Conservation (phyloP, 129 eudicot species). For the Flaveria robusta region DNA sequence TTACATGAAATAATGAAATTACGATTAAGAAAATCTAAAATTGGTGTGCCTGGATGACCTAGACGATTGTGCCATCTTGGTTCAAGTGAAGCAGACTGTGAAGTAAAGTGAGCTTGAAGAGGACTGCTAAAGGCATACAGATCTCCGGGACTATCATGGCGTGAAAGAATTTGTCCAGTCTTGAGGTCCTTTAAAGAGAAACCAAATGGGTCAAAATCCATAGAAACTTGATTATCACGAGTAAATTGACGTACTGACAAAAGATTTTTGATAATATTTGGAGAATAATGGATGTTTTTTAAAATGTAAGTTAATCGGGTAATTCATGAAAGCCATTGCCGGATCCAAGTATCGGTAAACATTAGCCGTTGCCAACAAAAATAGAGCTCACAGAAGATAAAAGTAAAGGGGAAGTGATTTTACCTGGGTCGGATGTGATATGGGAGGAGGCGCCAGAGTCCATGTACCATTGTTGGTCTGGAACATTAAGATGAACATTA, state of each 20-base stretch:
- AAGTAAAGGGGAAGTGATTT: neutral
- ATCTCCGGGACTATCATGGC: neutral
- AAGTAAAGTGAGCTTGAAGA: neutral
- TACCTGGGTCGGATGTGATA: too few relatives aligned
- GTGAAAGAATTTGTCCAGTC: neutral
- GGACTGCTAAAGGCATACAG: neutral
- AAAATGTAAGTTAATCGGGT: neutral
- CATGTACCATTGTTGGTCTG: constrained; percentile 7
- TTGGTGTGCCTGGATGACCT: neutral
- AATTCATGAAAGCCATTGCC: constrained; percentile 1
- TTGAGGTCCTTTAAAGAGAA: too few relatives aligned
- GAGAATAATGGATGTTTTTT: constrained; percentile 5
- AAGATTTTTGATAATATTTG: neutral
- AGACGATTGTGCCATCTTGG: constrained; percentile 4
- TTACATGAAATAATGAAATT: constrained; percentile 10
- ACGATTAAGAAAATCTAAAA: constrained; percentile 1
- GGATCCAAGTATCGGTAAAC: neutral
- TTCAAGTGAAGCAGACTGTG: neutral
- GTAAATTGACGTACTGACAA: neutral
- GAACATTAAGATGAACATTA: neutral
- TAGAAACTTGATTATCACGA: too few relatives aligned
- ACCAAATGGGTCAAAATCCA: too few relatives aligned
- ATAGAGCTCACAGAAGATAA: neutral
- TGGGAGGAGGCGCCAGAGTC: too few relatives aligned
- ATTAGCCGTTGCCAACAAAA: constrained; percentile 7